Evolutionary conservation across 129 eudicot genomes (phyloP).

Genomic region (Gnaphalium uliginosum): DNA sequence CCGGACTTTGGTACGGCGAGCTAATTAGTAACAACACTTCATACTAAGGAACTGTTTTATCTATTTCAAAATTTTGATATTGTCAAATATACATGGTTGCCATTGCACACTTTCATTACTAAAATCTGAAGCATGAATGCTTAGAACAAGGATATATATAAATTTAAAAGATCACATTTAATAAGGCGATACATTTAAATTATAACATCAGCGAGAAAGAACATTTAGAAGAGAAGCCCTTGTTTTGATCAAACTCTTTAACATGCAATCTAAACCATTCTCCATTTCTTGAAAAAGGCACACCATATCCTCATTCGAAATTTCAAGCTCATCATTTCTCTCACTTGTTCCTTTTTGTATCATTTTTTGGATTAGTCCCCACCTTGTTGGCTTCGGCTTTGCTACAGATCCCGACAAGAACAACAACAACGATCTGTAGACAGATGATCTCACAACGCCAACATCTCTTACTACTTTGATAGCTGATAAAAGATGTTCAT

Average conservation of each 20-base stretch:
- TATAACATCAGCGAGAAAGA: slow-evolving; percentile 29
- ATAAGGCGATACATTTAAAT: neutral
- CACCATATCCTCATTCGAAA: slow-evolving; percentile 40
- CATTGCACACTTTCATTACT: slow-evolving; percentile 37
- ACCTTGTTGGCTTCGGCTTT: slow-evolving; percentile 34
- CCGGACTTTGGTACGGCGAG: neutral
- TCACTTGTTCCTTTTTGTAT: slow-evolving; percentile 25
- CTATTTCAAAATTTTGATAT: slow-evolving; percentile 4
- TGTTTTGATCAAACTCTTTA: slow-evolving; percentile 50
- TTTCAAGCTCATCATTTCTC: slow-evolving; percentile 21
- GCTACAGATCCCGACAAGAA: slow-evolving; percentile 41
- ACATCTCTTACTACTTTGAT: slow-evolving; percentile 55
- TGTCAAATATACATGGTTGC: slow-evolving; percentile 30
- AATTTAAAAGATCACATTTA: slow-evolving; percentile 3
- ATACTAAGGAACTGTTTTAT: slow-evolving; percentile 1
- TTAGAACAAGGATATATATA: neutral
- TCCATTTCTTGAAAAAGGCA: slow-evolving; percentile 44
- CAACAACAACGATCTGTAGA: slow-evolving; percentile 39
- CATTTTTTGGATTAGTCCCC: slow-evolving; percentile 40
- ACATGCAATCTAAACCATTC: slow-evolving; percentile 48
- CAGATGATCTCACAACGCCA: slow-evolving; percentile 41
- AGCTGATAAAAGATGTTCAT: slow-evolving; percentile 41
- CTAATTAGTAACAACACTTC: neutral
- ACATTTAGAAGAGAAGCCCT: slow-evolving; percentile 48
- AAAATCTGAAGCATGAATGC: slow-evolving; percentile 37